These are phyloP conservation scores for Globisporangium cederbergense DNA, from an alignment of 352 stramenopile species.

Conservation along the genomic window DNA sequence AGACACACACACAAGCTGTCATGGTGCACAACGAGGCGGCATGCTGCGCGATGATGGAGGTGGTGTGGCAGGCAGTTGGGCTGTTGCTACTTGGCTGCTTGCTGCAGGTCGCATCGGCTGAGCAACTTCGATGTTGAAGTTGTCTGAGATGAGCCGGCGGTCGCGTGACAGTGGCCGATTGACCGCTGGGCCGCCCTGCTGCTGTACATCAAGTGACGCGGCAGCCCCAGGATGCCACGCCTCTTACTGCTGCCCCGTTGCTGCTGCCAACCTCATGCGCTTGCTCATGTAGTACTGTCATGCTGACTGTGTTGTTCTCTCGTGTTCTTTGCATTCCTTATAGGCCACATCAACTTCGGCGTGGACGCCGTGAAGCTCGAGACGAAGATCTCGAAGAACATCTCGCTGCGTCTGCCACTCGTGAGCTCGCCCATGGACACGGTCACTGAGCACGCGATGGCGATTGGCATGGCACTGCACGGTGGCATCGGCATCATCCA, in stretches of 20 bases:
- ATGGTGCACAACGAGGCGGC: slow-evolving; percentile 9
- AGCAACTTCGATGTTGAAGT: slow-evolving; percentile 21
- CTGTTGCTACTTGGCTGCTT: not conserved
- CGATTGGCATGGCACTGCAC: slow-evolving; percentile 99
- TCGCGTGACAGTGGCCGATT: not conserved
- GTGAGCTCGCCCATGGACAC: slow-evolving; percentile 99
- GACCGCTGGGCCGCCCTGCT: not conserved
- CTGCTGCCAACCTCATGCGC: not conserved
- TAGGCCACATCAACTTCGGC: slow-evolving; percentile 92
- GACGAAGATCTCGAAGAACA: slow-evolving; percentile 92
- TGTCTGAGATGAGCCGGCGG: slow-evolving; percentile 8
- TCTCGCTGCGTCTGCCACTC: slow-evolving; percentile 94
- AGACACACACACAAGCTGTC: too few relatives aligned
- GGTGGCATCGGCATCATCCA: slow-evolving; percentile 99
- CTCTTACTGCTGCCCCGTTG: not conserved
- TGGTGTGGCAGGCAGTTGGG: not conserved
- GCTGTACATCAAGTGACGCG: slow-evolving; percentile 2
- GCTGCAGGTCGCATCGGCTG: not conserved
- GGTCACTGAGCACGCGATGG: slow-evolving; percentile 99
- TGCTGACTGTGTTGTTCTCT: slow-evolving; percentile 3
- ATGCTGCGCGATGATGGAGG: slow-evolving; percentile 11
- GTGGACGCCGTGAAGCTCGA: slow-evolving; percentile 94
- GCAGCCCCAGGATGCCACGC: not conserved
- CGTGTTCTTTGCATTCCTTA: not conserved
- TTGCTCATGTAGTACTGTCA: not conserved